Conservation (phyloP, 169 alveolate genomes). For the Cryptosporidium ubiquitum region DNA sequence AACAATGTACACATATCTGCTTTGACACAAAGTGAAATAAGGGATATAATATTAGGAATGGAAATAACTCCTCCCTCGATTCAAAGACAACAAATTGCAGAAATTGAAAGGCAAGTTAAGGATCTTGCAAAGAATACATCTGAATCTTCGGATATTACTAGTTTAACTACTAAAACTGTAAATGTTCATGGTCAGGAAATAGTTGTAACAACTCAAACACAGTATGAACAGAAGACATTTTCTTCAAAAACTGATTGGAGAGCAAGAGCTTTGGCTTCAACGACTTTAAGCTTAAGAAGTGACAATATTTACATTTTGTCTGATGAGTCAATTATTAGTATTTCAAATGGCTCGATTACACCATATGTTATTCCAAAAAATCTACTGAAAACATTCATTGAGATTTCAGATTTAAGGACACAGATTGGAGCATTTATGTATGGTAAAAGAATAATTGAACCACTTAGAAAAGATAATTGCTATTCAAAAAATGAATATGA, state of each 20-base stretch:
- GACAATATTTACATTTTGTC: conserved; percentile 95
- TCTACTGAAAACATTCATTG: conserved; percentile 94
- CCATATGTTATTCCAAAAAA: conserved; percentile 98
- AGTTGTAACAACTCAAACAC: conserved; percentile 96
- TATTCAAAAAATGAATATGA: conserved; percentile 36
- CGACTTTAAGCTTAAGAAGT: conserved; percentile 95
- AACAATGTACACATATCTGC: conserved; percentile 98
- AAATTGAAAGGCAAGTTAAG: conserved; percentile 89
- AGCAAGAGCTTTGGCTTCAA: conserved; percentile 97
- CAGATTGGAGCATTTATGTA: conserved; percentile 97
- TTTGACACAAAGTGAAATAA: conserved; percentile 98
- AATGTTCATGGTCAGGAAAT: conserved; percentile 97
- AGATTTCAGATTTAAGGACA: conserved; percentile 97
- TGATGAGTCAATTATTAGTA: conserved; percentile 80
- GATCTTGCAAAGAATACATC: conserved; percentile 80
- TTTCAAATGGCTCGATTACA: conserved; percentile 85
- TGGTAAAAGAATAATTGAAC: conserved; percentile 86
- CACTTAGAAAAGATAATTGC: not conserved
- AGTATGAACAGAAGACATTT: conserved; percentile 97
- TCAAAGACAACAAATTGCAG: conserved; percentile 95
- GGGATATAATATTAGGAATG: conserved; percentile 99
- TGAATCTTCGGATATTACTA: conserved; percentile 83
- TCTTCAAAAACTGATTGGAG: conserved; percentile 99
- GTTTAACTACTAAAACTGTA: conserved; percentile 94
- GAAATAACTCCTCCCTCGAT: conserved; percentile 98